Evolutionary conservation across 1,139 yeast species (phyloP), one percentile per base, ranked within the genome.

Genomic region (Candida albicans): DNA sequence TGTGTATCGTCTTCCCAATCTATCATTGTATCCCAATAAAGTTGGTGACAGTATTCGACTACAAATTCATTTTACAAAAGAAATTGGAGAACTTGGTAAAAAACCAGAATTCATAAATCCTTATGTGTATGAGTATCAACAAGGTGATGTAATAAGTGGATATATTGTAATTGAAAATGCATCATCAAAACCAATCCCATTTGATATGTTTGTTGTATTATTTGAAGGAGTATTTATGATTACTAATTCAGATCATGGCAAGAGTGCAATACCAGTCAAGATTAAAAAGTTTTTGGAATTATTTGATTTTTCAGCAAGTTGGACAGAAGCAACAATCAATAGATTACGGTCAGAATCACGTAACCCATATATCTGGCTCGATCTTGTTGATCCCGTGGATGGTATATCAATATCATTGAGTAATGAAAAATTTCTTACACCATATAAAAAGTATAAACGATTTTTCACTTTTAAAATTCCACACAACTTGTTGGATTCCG

Each of bases 381-480:
- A 45, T 8, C 10, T 39, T 3, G 31, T 45, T 6, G 74, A 69
- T 45, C 61, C 68, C 0, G 12, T 52, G 1, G 77, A 73, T 48
- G 55, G 57, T 5, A 50, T 72, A 0, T 42, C 40, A 22, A 43
- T 65, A 11, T 48, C 65, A 1, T 58, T 71, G 29, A 62, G 57
- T 30, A 55, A 49, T 8, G 60, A 60, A 42, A 54, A 63, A 13
- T 40, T 57, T 2, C 57, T 65, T 34, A 51, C 55, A 44, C 73
- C 75, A 1, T 53, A 60, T 7, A 51, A 49, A 26, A 55, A 54
- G 1, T 69, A 70, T 51, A 73, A 73, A 48, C 59, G 77, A 13
- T 70, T 61, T 50, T 73, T 73, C 50, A 69, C 77, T 3, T 73
- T 73, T 50, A 58, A 68, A 38, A 61, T 73, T 33, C 78, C 78